Evolutionary conservation across 2,329 filamentous ascomycete species (phyloP), one percentile per base, ranked within the genome.

Genomic region (Truncatella angustata): DNA sequence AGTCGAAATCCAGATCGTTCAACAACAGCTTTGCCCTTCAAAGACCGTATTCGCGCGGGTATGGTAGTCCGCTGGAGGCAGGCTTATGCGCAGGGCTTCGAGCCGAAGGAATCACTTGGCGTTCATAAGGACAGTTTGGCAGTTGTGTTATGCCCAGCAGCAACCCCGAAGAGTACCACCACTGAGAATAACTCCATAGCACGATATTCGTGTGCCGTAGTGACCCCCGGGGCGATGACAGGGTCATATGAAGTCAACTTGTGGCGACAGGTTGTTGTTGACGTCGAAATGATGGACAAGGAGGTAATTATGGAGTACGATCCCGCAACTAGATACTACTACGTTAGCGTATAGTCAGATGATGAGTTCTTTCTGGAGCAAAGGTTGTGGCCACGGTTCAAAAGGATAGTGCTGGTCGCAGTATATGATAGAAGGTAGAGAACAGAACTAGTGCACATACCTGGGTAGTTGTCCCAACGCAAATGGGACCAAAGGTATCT

Each of bases 291-390:
- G 54, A 76, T 77, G 72, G 63, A 70, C 34, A 58, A 53, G 0
- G 74, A 77, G 60, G 67, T 76, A 3, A 52, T 74, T 26, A 54
- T 76, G 9, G 72, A 76, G 56, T 77, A 74, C 55, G 73, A 77
- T 57, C 50, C 60, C 3, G 67, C 57, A 6, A 73, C 73, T n/a
- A 61, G 74, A 50, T 76, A 73, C 49, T 76, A 74, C 56, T 72
- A 74, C 40, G 60, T 69, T 5, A n/a, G 4, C 21, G 40, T 12
- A 28, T 44, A 43, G 39, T 6, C 5, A 40, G n/a, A n/a, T n/a
- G n/a, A n/a, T n/a, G n/a, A n/a, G n/a, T n/a, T n/a, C n/a, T n/a
- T n/a, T n/a, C n/a, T n/a, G n/a, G n/a, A n/a, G n/a, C n/a, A n/a
- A n/a, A n/a, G n/a, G n/a, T n/a, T n/a, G n/a, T n/a, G n/a, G n/a